Percentiles rank a stretch among this genome's conserved stretches.
phyloP scores from a whole-genome alignment of 108 stramenopile species.

The Licmophora abbreviata region DNA sequence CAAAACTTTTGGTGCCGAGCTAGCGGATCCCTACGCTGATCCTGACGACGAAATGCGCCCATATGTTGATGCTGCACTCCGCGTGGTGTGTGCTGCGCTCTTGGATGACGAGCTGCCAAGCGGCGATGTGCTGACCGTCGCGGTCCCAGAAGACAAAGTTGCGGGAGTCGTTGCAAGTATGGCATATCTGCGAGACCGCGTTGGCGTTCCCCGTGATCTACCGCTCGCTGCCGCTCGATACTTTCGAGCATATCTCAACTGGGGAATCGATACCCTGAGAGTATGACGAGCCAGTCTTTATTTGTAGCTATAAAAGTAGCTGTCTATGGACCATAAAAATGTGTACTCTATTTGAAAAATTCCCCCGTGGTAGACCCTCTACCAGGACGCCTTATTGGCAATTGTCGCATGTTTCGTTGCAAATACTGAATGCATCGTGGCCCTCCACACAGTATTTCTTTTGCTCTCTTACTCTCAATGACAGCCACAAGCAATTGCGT shows the following conservation, averaged over 20 bases:
- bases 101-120: slow-evolving; percentile 19
- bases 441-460: too few species aligned
- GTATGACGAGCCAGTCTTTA: too few species aligned
- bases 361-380: too few species aligned
- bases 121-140: slow-evolving; percentile 22
- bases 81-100: slow-evolving; percentile 44
- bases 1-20: slow-evolving; percentile 68
- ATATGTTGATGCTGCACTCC: slow-evolving; percentile 49
- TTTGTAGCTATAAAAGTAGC: too few species aligned
- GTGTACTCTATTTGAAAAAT: too few species aligned
- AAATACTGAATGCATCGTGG: too few species aligned
- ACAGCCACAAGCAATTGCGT: too few species aligned
- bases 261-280: slow-evolving; percentile 44
- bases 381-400: too few species aligned
- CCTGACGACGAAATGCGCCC: slow-evolving; percentile 39
- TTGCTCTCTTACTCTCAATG: too few species aligned
- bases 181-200: slow-evolving; percentile 68
- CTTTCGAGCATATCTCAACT: slow-evolving; percentile 75
- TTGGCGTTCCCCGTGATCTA: slow-evolving; percentile 74
- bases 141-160: slow-evolving; percentile 26
- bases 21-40: slow-evolving; percentile 77
- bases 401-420: too few species aligned
- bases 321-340: too few species aligned
- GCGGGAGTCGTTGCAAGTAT: slow-evolving; percentile 51
- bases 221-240: slow-evolving; percentile 70